Conservation (phyloP, 2,329 filamentous ascomycete species). For the Arthrobotrys sinensis region DNA sequence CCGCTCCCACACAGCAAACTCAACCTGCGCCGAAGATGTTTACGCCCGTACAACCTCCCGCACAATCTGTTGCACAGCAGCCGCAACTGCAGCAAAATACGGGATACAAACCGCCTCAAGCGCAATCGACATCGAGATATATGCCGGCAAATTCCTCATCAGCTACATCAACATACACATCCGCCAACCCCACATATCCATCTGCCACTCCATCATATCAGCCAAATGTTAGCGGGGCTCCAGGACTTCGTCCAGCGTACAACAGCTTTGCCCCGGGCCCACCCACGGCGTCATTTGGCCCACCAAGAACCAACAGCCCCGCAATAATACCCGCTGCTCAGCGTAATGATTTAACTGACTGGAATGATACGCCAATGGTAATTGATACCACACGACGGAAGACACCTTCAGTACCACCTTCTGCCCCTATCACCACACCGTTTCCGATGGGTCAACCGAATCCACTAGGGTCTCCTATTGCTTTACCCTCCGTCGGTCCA, state of each 20-base stretch:
- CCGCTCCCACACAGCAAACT: slow-evolving; percentile 26
- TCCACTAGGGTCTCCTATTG: slow-evolving; percentile 86
- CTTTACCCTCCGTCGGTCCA: slow-evolving; percentile 78
- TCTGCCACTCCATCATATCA: slow-evolving; percentile 66
- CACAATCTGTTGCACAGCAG: neutral
- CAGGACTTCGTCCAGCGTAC: slow-evolving; percentile 64
- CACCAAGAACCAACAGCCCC: slow-evolving; percentile 78
- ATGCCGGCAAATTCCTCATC: slow-evolving; percentile 65
- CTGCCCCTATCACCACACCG: slow-evolving; percentile 79
- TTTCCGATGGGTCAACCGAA: slow-evolving; percentile 78
- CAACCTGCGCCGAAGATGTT: slow-evolving; percentile 58
- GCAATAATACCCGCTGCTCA: slow-evolving; percentile 79
- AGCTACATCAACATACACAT: slow-evolving; percentile 62
- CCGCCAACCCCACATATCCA: slow-evolving; percentile 65
- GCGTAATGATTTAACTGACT: slow-evolving; percentile 77
- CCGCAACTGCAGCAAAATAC: slow-evolving; percentile 9
- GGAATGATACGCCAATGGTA: slow-evolving; percentile 96
- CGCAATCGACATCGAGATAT: slow-evolving; percentile 58
- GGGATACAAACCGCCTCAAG: slow-evolving; percentile 19
- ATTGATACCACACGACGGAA: slow-evolving; percentile 81
- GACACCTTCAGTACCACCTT: slow-evolving; percentile 77
- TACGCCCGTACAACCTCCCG: slow-evolving; percentile 47
- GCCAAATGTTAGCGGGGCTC: slow-evolving; percentile 73
- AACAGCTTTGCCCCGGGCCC: slow-evolving; percentile 28
- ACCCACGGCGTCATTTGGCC: slow-evolving; percentile 71